A percentile compares a stretch with the other conserved stretches of the same genome.
phyloP scores from a whole-genome alignment of 345 rosid genomes.

The Noccaea caerulescens region DNA sequence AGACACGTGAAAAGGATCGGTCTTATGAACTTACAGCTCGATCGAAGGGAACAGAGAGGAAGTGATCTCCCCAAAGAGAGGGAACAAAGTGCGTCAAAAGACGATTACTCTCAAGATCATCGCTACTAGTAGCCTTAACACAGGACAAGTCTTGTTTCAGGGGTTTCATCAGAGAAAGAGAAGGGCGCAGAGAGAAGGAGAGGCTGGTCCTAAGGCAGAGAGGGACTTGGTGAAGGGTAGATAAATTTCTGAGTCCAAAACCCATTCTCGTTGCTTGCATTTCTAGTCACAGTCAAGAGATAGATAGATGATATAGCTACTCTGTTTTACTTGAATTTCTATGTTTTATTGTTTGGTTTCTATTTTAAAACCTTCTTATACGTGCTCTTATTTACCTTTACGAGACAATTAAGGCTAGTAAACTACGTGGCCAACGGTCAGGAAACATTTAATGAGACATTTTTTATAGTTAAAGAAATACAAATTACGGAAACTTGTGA shows the following conservation, averaged over 20 bases:
- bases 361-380: background rate
- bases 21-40: background rate
- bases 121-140: background rate
- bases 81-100: slow-evolving; percentile 22
- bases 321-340: background rate
- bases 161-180: slow-evolving; percentile 13
- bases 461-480: too few species aligned
- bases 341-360: background rate
- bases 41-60: slow-evolving; percentile 10
- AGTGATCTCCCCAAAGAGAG: slow-evolving; percentile 25
- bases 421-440: background rate
- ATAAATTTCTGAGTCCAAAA: background rate
- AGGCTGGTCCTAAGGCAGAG: background rate
- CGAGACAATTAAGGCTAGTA: too few species aligned
- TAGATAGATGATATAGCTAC: background rate
- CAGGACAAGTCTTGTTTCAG: background rate
- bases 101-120: slow-evolving; percentile 32
- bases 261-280: slow-evolving; percentile 14
- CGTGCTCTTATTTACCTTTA: background rate
- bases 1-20: background rate
- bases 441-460: background rate
- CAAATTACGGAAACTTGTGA: too few species aligned
- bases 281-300: too few species aligned
- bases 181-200: slow-evolving; percentile 13
- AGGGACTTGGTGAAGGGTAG: background rate